Evolutionary conservation across 2,329 filamentous ascomycete genomes (phyloP), one percentile per base, ranked within the genome.

Genomic region (Capronia coronata): DNA sequence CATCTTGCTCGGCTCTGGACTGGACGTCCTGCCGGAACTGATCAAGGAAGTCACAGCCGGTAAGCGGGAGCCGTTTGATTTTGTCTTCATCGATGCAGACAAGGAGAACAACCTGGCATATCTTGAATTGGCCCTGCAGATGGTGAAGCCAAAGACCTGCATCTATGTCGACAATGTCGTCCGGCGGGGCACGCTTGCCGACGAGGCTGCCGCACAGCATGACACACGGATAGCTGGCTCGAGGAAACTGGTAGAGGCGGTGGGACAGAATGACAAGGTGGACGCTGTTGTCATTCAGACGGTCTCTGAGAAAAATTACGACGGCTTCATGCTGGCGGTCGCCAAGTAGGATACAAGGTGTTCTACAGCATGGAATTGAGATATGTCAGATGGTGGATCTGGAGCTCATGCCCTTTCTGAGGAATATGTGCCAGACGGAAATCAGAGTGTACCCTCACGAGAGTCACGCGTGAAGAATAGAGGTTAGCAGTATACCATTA

Each of bases 81-180:
- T 79, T 52, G 68, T 73, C 1, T 78, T 78, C 50, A 73, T 79
- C 29, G 75, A 79, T 59, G 76, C 75, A 5, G 72, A 74, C 40
- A 75, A 74, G 63, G 64, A 65, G 37, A 72, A 74, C 54, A 74
- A 76, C 48, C 72, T 67, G 64, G 66, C 67, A 22, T 76, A 76
- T 52, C 75, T 77, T 37, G 66, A 76, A 46, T 63, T 63, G 56
- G 70, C 71, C 2, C 60, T 73, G 16, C 65, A 65, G 27, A 63
- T 76, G 59, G 66, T 64, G 0, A 64, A 67, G n/a, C 55, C 59
- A 1, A 66, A 68, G 0, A 70, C 71, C 0, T 66, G 62, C 7
- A 65, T 79, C 22, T 70, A 72, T 35, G 68, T 78, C 2, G 75
- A 79, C 59, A 76, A 78, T 60, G 71, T 76, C 2, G 71, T 78